phyloP scores from a whole-genome alignment of 2,329 filamentous ascomycete genomes.

The Botrytis fragariae region DNA sequence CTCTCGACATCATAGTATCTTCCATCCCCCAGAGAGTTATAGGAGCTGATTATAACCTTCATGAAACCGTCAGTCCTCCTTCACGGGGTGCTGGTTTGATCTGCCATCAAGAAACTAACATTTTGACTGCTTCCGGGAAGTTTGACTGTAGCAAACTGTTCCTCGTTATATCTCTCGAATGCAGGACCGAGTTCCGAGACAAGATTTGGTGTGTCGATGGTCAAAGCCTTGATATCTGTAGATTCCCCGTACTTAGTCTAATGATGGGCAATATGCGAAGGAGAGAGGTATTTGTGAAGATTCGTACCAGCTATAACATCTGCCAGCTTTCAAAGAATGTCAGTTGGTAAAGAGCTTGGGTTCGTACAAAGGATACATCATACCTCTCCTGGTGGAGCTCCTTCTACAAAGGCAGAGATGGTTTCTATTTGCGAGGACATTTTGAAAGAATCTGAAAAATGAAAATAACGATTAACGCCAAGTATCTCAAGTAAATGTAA shows the following conservation, averaged over 20 bases:
- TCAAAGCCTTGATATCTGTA: conserved; percentile 85
- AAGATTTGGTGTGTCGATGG: conserved; percentile 64
- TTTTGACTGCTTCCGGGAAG: conserved; percentile 80
- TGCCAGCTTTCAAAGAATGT: conserved; percentile 60
- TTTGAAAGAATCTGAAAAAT: background rate
- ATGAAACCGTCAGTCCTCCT: conserved; percentile 25
- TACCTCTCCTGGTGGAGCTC: conserved; percentile 96
- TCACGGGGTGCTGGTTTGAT: background rate
- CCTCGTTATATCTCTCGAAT: conserved; percentile 93
- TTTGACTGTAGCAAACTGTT: conserved; percentile 86
- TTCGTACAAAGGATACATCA: conserved; percentile 27
- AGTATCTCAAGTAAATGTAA: conserved; percentile 5
- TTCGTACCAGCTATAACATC: conserved; percentile 80
- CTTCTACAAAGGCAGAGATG: conserved; percentile 84
- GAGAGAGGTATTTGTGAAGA: background rate
- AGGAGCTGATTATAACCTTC: conserved; percentile 75
- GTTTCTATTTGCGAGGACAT: conserved; percentile 51
- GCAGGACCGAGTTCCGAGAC: conserved; percentile 74
- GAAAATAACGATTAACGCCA: background rate
- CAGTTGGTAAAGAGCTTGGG: conserved; percentile 26
- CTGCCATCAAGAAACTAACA: conserved; percentile 47
- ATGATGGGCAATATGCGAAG: background rate
- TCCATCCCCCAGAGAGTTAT: conserved; percentile 77
- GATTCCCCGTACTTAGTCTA: background rate
- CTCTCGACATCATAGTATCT: conserved; percentile 90